Conservation (phyloP, 2,329 filamentous ascomycete genomes). For the Emergomyces orientalis region DNA sequence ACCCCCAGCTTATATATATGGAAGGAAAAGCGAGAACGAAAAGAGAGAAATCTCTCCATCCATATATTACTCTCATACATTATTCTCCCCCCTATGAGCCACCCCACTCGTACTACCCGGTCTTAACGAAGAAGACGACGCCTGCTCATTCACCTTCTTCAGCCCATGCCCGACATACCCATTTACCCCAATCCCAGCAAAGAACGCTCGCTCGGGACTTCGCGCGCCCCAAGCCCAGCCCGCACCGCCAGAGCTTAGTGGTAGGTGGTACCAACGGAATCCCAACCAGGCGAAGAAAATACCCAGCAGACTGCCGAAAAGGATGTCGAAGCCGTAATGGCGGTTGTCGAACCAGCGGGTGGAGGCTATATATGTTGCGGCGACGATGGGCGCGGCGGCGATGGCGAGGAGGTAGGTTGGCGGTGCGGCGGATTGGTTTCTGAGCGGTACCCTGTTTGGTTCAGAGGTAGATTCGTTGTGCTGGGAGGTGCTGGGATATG, state of each 20-base stretch:
- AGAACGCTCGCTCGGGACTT: constrained; percentile 60
- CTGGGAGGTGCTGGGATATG: background rate
- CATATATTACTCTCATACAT: background rate
- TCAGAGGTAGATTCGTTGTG: background rate
- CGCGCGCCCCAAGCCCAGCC: constrained; percentile 87
- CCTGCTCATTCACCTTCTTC: constrained; percentile 23
- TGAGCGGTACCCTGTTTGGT: constrained; percentile 41
- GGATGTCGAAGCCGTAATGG: constrained; percentile 86
- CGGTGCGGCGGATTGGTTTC: constrained; percentile 69
- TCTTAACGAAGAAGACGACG: background rate
- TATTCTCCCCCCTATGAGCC: background rate
- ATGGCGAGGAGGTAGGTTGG: constrained; percentile 69
- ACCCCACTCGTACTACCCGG: background rate
- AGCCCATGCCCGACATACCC: constrained; percentile 20
- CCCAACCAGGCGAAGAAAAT: constrained; percentile 60
- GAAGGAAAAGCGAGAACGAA: background rate
- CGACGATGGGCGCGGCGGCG: constrained; percentile 60
- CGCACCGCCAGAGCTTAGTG: constrained; percentile 58
- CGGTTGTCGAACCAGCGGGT: constrained; percentile 83
- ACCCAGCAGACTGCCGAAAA: constrained; percentile 76
- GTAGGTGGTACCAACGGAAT: constrained; percentile 80
- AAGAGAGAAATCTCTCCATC: background rate
- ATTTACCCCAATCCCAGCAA: constrained; percentile 26
- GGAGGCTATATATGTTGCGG: constrained; percentile 70
- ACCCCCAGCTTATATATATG: background rate